These are phyloP conservation scores for Fusarium sp. DNA, from an alignment of 2,329 filamentous ascomycete species.

Conservation along the genomic window DNA sequence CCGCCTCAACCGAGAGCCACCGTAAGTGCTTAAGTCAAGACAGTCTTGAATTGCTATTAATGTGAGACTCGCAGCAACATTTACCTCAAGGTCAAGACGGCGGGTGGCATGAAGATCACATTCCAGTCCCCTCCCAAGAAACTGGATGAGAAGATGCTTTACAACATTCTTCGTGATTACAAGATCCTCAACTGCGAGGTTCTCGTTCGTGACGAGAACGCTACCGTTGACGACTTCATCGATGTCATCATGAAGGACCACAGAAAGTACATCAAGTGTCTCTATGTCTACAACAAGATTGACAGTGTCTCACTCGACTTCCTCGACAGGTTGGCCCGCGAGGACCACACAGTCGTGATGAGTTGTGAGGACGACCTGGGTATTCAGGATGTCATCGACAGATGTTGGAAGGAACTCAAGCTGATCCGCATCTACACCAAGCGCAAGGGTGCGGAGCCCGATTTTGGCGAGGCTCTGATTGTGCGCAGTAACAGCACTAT, in stretches of 20 bases:
- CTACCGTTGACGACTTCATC: conserved; percentile 97
- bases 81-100: conserved; percentile 95
- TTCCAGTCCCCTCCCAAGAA: conserved; percentile 90
- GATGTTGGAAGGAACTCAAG: conserved; percentile 92
- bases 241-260: conserved; percentile 99
- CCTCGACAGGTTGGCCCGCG: conserved; percentile 89
- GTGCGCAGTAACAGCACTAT: conserved; percentile 89
- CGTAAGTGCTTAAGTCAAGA: conserved; percentile 64
- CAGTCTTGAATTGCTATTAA: conserved; percentile 24
- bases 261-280: conserved; percentile 92
- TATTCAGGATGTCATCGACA: conserved; percentile 90
- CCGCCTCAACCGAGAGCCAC: conserved; percentile 88
- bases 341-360: conserved; percentile 97
- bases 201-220: conserved; percentile 91
- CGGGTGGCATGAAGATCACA: conserved; percentile 98
- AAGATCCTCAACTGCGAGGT: conserved; percentile 99
- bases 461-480: conserved; percentile 92
- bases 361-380: conserved; percentile 95
- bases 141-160: conserved; percentile 97
- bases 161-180: conserved; percentile 97
- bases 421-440: conserved; percentile 97
- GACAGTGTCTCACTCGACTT: conserved; percentile 94
- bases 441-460: conserved; percentile 89
- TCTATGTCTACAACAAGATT: conserved; percentile 99
- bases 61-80: conserved; percentile 75